Conservation (phyloP, 1,139 yeast species). For the Meyerozyma smithsonii region DNA sequence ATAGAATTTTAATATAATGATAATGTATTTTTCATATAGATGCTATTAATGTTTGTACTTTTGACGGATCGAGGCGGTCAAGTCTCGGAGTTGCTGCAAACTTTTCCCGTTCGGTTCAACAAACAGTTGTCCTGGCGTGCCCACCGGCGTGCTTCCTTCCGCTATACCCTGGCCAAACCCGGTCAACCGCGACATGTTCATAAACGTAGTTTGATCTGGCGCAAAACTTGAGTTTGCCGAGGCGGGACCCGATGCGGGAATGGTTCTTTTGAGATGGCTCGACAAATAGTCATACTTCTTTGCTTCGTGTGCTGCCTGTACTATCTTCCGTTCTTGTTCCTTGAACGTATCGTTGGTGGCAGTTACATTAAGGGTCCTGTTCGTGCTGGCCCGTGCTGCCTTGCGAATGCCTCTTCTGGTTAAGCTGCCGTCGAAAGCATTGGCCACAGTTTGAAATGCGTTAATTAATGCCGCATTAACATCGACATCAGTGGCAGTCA, state of each 20-base stretch:
- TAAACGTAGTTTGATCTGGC: conserved; percentile 13
- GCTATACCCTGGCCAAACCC: conserved; percentile 39
- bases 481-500: conserved; percentile 25
- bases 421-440: conserved; percentile 25
- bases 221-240: conserved; percentile 9
- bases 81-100: conserved; percentile 32
- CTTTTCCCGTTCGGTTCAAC: conserved; percentile 16
- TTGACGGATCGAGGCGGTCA: conserved; percentile 32
- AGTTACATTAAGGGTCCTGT: conserved; percentile 5
- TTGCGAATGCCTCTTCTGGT: conserved; percentile 28
- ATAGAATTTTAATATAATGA: neutral
- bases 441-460: conserved; percentile 22
- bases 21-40: neutral
- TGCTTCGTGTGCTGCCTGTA: conserved; percentile 28
- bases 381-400: conserved; percentile 8
- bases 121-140: conserved; percentile 21
- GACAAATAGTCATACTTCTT: conserved; percentile 32
- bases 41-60: conserved; percentile 19
- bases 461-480: conserved; percentile 24
- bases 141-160: conserved; percentile 38
- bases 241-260: conserved; percentile 6
- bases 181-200: conserved; percentile 24
- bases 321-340: conserved; percentile 20
- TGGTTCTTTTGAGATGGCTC: conserved; percentile 22
- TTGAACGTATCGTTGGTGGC: conserved; percentile 14